Evolutionary conservation across 1,284 basidiomycete species (phyloP).

Genomic region (Pseudozyma pruni): DNA sequence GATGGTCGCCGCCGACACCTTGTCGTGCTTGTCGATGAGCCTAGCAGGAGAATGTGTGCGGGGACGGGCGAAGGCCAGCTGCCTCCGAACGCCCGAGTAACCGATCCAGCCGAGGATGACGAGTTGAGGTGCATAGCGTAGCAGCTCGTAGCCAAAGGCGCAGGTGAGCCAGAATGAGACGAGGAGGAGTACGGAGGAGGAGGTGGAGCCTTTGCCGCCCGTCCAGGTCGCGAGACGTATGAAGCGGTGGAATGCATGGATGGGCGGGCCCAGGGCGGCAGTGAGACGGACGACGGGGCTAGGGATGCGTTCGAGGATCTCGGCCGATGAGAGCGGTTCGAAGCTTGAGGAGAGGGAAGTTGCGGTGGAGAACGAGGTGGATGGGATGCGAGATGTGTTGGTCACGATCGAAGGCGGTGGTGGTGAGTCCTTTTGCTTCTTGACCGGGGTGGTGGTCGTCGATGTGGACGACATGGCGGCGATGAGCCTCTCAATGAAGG

Average conservation of each 20-base stretch:
- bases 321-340: slow-evolving; percentile 40
- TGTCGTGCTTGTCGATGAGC: slow-evolving; percentile 27
- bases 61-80: slow-evolving; percentile 39
- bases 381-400: slow-evolving; percentile 31
- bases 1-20: slow-evolving; percentile 39
- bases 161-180: slow-evolving; percentile 57
- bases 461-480: slow-evolving; percentile 18
- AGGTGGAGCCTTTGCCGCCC: slow-evolving; percentile 44
- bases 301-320: slow-evolving; percentile 55
- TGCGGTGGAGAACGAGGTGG: slow-evolving; percentile 23
- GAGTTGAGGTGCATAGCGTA: slow-evolving; percentile 63
- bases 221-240: slow-evolving; percentile 64
- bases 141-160: slow-evolving; percentile 62
- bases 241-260: slow-evolving; percentile 49
- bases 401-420: slow-evolving; percentile 32
- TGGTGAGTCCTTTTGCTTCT: slow-evolving; percentile 26
- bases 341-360: slow-evolving; percentile 40
- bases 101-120: slow-evolving; percentile 51
- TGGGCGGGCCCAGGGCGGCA: slow-evolving; percentile 47
- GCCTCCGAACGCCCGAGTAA: slow-evolving; percentile 46
- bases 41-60: slow-evolving; percentile 21
- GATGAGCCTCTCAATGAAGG: too few species aligned
- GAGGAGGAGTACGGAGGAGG: slow-evolving; percentile 57
- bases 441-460: slow-evolving; percentile 22
- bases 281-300: slow-evolving; percentile 49